Base-by-base conservation (phyloP, 140 eudicot genomes). In the Senecio squalidus region DNA sequence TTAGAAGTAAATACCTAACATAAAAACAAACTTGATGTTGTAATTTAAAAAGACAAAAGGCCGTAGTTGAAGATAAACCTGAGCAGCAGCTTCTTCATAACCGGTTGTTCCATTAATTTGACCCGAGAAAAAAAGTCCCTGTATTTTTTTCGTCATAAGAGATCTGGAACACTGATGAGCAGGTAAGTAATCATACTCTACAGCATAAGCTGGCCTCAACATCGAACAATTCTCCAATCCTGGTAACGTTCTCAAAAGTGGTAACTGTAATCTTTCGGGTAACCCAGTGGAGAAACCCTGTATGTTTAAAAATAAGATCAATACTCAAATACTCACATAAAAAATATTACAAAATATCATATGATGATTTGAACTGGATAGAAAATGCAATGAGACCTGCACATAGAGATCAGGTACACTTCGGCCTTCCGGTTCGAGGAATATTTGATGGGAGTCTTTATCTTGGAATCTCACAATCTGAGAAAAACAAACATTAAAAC, bases 51-150 rank as follows among this genome's bases (percentile, higher is more conserved):
- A 11, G 4, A 47, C 17, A 31, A 22, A 17, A 17, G 44, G 5
- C 43, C n/a, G n/a, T n/a, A n/a, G n/a, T n/a, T n/a, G n/a, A n/a
- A n/a, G n/a, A n/a, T 9, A 39, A 48, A 91, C 98, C 98, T 91
- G 98, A 11, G 98, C 91, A 64, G 98, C 96, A 70, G 98, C 98
- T 87, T 91, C 98, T 75, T 91, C 98, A 62, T 86, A 91, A 54
- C 98, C 98, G 30, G 98, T 91, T 64, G 98, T 91, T 49, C 96
- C 96, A 66, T 91, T 91, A 52, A 91, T 84, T 64, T 91, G 98
- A 60, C 98, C 98, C 1, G 98, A 91, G 83, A 91, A 91, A 71
- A 91, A 86, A 49, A 91, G 96, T 57, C 98, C 98, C 55, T 86
- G 79, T 20, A 91, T 70, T 58, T 73, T 91, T 51, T 91, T 91